phyloP scores from a whole-genome alignment of 148 eudicot genomes.

The Vaccinium macrocarpon region DNA sequence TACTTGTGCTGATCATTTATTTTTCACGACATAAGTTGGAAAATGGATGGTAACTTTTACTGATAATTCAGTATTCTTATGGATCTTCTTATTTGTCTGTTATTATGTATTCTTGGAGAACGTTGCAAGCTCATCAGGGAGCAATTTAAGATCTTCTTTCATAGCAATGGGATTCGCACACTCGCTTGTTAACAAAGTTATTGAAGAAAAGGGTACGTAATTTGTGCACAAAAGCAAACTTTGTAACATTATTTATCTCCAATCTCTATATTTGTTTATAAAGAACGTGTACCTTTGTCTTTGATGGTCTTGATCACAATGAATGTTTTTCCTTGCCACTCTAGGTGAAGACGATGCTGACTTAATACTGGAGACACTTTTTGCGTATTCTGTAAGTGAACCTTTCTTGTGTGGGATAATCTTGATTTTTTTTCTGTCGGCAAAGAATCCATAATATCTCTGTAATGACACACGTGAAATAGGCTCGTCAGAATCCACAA shows the following conservation, averaged over 20 bases:
- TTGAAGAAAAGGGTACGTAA: slow-evolving; percentile 52
- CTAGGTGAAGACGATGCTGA: slow-evolving; percentile 75
- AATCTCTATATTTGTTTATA: not conserved
- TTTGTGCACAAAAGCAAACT: slow-evolving; percentile 2
- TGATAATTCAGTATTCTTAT: slow-evolving; percentile 5
- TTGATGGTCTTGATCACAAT: slow-evolving; percentile 2
- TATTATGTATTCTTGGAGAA: slow-evolving; percentile 46
- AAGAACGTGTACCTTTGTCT: slow-evolving; percentile 9
- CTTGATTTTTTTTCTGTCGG: not conserved
- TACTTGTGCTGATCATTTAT: not conserved
- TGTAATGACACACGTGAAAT: not conserved
- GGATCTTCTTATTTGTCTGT: not conserved
- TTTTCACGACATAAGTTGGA: not conserved
- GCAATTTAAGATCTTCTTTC: slow-evolving; percentile 65
- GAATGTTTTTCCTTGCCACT: slow-evolving; percentile 14
- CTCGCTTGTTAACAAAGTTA: slow-evolving; percentile 71
- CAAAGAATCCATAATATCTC: not conserved
- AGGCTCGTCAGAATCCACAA: slow-evolving; percentile 38
- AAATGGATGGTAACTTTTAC: not conserved
- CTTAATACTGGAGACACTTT: slow-evolving; percentile 72
- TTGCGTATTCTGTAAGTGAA: slow-evolving; percentile 70
- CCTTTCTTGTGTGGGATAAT: not conserved
- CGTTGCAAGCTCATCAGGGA: slow-evolving; percentile 85
- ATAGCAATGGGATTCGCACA: slow-evolving; percentile 88
- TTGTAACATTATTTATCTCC: not conserved